Percentiles rank a stretch among this genome's conserved stretches.
phyloP scores from a whole-genome alignment of 2,329 filamentous ascomycete species.

The Cladophialophora exuberans region DNA sequence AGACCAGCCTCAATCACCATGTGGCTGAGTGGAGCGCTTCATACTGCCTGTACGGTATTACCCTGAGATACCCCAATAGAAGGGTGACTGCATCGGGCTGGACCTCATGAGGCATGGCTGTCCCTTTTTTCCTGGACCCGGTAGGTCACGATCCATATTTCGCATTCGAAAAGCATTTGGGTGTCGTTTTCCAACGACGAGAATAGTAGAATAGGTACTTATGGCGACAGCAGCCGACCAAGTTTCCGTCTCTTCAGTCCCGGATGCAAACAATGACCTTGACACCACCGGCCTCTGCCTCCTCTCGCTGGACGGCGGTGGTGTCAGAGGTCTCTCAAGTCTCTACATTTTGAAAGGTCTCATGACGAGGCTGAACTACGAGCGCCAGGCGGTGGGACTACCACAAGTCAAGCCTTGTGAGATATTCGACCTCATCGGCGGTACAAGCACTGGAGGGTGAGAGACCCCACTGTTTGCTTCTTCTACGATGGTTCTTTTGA shows the following conservation, averaged over 20 bases:
- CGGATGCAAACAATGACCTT: constrained; percentile 7
- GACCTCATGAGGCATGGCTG: too few species aligned
- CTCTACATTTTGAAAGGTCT: constrained; percentile 23
- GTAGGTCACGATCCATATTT: too few species aligned
- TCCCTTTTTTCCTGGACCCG: too few species aligned
- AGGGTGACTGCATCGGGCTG: too few species aligned
- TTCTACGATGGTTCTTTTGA: too few species aligned
- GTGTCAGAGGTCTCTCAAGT: constrained; percentile 27
- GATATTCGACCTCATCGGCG: constrained; percentile 30
- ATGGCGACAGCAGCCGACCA: neutral
- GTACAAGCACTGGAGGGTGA: constrained; percentile 32
- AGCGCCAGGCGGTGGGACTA: constrained; percentile 5
- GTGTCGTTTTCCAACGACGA: too few species aligned
- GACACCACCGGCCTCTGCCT: constrained; percentile 21
- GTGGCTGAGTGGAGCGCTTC: neutral
- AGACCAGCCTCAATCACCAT: neutral
- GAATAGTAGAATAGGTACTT: neutral
- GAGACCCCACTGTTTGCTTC: neutral
- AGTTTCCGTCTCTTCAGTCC: neutral
- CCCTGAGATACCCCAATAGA: too few species aligned
- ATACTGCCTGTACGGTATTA: too few species aligned
- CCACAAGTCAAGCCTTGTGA: constrained; percentile 22
- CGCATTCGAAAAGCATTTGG: too few species aligned
- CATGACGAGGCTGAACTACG: constrained; percentile 21
- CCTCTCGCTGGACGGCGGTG: constrained; percentile 28